These are phyloP conservation scores for Crucihimalaya himalaica DNA, from an alignment of 345 rosid species.

Conservation along the genomic window DNA sequence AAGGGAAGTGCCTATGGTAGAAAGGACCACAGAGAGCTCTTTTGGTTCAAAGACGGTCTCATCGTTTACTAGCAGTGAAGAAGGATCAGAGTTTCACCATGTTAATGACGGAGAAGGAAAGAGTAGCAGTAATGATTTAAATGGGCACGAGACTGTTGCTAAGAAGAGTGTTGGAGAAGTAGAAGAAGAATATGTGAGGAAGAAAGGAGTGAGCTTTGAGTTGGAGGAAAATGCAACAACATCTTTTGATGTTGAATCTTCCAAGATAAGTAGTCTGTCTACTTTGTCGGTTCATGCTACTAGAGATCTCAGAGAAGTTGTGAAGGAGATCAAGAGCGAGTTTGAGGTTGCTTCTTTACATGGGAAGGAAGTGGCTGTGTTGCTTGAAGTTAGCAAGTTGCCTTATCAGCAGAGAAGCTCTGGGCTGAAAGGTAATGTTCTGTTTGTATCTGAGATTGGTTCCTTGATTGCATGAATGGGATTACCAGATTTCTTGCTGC, in stretches of 20 bases:
- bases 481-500: neutral
- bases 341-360: slow-evolving; percentile 73
- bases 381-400: slow-evolving; percentile 88
- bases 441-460: neutral
- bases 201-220: slow-evolving; percentile 78
- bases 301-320: slow-evolving; percentile 83
- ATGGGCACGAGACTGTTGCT: slow-evolving; percentile 50
- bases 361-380: slow-evolving; percentile 84
- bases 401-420: slow-evolving; percentile 70
- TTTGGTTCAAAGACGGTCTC: slow-evolving; percentile 38
- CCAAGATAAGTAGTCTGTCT: slow-evolving; percentile 63
- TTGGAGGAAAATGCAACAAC: slow-evolving; percentile 53
- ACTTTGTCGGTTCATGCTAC: slow-evolving; percentile 68
- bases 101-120: slow-evolving; percentile 23
- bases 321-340: slow-evolving; percentile 81
- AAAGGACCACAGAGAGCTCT: slow-evolving; percentile 31
- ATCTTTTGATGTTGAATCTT: slow-evolving; percentile 53
- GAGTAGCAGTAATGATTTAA: slow-evolving; percentile 42
- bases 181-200: slow-evolving; percentile 52
- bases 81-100: slow-evolving; percentile 33
- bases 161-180: slow-evolving; percentile 46
- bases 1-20: slow-evolving; percentile 46
- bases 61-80: slow-evolving; percentile 39
- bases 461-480: neutral
- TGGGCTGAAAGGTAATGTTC: slow-evolving; percentile 59